Evolutionary conservation across 805 yeast species (phyloP).

Genomic region (Komagataella mondaviorum): DNA sequence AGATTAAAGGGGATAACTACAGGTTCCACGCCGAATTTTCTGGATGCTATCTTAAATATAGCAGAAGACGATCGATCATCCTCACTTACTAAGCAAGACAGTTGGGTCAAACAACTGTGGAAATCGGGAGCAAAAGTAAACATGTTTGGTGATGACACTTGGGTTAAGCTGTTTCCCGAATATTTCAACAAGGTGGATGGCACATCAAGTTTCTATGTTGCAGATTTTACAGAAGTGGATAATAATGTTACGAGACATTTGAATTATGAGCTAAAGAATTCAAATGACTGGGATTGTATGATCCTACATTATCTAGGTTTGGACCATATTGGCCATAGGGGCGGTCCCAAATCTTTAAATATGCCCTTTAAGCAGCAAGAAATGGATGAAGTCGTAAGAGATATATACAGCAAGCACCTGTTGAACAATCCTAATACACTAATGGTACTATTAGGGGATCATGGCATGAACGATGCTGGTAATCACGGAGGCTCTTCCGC

Average conservation of each 20-base stretch:
- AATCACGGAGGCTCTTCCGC: constrained; percentile 93
- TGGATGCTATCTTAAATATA: constrained; percentile 88
- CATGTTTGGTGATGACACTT: constrained; percentile 96
- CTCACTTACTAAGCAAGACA: constrained; percentile 61
- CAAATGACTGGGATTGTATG: constrained; percentile 63
- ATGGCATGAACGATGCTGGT: constrained; percentile 92
- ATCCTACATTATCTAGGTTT: constrained; percentile 86
- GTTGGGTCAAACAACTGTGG: constrained; percentile 69
- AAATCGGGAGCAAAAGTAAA: constrained; percentile 34
- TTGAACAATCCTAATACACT: constrained; percentile 32
- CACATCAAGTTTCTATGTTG: constrained; percentile 86
- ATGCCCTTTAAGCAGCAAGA: constrained; percentile 79
- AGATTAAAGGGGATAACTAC: constrained; percentile 87
- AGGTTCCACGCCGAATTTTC: constrained; percentile 86
- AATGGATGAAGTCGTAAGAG: constrained; percentile 60
- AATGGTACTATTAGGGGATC: constrained; percentile 78
- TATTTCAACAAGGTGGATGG: constrained; percentile 64
- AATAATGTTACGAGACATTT: constrained; percentile 85
- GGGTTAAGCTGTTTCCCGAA: constrained; percentile 81
- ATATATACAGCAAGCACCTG: constrained; percentile 26
- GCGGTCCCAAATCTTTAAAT: constrained; percentile 71
- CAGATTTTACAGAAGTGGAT: constrained; percentile 92
- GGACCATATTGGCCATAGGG: constrained; percentile 96
- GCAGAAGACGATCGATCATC: constrained; percentile 78
- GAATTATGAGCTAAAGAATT: constrained; percentile 35